Evolutionary conservation across 225 moss, liverwort and hornwort genomes (phyloP), one percentile per base, ranked within the genome.

Genomic region (Bryoerythrophyllum caledonicum): DNA sequence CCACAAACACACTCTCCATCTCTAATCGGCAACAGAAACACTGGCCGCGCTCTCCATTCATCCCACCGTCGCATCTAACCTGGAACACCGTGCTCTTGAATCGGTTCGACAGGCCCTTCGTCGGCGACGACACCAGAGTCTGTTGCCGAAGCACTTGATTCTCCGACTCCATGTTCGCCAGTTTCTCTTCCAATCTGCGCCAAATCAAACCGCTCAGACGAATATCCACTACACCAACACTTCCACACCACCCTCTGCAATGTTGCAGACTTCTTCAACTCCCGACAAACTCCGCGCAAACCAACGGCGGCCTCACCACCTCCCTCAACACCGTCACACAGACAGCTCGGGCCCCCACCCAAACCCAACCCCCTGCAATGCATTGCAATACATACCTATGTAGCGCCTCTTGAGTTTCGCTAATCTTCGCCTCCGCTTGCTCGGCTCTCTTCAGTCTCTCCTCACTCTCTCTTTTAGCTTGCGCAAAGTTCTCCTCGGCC

Each of bases 141-240:
- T 99, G 99, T 69, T 99, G 99, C 57, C 99, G 91, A 63, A 99
- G 93, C 64, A 99, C 99, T 88, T 99, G 99, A 81, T 99, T 99
- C 86, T 99, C 99, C 44, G 93, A 92, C 81, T 95, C 99, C 99
- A 99, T 99, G 62, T 99, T 99, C 59, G 91, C 80, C 26, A 99
- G 87, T 69, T 99, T 99, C 52, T 99, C 99, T 84, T 99, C 95
- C 99, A 99, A 79, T 82, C 99, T 99, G 75, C 70, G n/a, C 25
- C 75, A 30, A 55, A 51, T 17, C n/a, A 65, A 60, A 35, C 83
- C 83, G 41, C 41, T 77, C 60, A 80, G 41, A 63, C 7, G 35
- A 8, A 19, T 77, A 59, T 17, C 65, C 32, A 32, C 9, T 2
- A 44, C n/a, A 53, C n/a, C 73, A 15, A 13, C 59, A 28, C 21